Conservation (phyloP, 371 early-diverging fungal genomes). For the Dichotomocladium elegans region DNA sequence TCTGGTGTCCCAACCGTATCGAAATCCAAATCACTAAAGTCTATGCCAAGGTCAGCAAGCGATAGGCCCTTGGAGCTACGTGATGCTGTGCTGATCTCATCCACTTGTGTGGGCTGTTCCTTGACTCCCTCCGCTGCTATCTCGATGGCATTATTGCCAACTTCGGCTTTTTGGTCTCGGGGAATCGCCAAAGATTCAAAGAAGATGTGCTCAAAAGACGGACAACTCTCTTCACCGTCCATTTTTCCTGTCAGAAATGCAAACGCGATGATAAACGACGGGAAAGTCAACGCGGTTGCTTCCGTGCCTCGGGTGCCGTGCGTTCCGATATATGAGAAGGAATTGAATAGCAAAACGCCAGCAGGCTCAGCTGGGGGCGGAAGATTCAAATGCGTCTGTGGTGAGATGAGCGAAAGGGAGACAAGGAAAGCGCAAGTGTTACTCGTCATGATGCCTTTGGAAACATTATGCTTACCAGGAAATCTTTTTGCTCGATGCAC, state of each 20-base stretch:
- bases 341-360: constrained; percentile 38
- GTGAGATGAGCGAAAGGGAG: background rate
- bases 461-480: constrained; percentile 33
- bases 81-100: background rate
- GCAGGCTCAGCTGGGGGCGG: constrained; percentile 34
- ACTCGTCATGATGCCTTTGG: background rate
- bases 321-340: constrained; percentile 43
- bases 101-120: background rate
- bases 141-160: too few species aligned
- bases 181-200: constrained; percentile 41
- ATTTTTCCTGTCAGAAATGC: constrained; percentile 29
- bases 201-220: constrained; percentile 28
- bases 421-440: background rate
- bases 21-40: constrained; percentile 32
- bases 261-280: constrained; percentile 41
- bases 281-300: constrained; percentile 19
- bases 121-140: background rate
- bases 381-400: constrained; percentile 33
- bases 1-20: background rate
- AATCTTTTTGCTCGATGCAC: constrained; percentile 39
- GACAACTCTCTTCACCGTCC: constrained; percentile 15
- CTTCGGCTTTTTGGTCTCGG: too few species aligned
- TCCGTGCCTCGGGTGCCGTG: constrained; percentile 25
- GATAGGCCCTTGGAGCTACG: constrained; percentile 23
- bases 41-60: constrained; percentile 35